phyloP scores from a whole-genome alignment of 345 rosid species.

The Mangifera indica region DNA sequence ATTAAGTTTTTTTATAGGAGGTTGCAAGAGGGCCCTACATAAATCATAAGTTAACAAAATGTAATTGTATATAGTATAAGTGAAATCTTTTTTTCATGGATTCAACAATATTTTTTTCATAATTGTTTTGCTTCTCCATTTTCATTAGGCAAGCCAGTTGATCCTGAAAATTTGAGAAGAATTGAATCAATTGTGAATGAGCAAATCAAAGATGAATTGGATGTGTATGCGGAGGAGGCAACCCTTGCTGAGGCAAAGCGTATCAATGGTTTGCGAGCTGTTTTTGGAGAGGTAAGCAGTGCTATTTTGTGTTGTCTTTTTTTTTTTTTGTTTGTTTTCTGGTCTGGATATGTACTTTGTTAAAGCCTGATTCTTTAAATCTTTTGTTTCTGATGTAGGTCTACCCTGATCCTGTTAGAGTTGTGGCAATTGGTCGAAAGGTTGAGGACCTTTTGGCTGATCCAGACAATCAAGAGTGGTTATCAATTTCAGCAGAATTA shows the following conservation, averaged over 20 bases:
- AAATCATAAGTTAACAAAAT: neutral
- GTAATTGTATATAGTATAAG: neutral
- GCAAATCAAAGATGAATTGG: constrained; percentile 84
- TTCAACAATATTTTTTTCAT: neutral
- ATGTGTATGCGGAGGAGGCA: constrained; percentile 78
- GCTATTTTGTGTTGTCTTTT: constrained; percentile 10
- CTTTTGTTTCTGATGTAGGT: constrained; percentile 44
- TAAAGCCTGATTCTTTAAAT: neutral
- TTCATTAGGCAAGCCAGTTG: constrained; percentile 75
- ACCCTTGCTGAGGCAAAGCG: constrained; percentile 73
- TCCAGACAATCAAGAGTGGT: constrained; percentile 83
- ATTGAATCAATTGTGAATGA: constrained; percentile 86
- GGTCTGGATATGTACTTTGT: constrained; percentile 5
- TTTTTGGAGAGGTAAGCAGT: constrained; percentile 88
- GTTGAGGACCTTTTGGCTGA: constrained; percentile 83
- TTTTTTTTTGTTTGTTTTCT: constrained; percentile 11
- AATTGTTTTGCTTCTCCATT: constrained; percentile 18
- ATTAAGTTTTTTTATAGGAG: neutral
- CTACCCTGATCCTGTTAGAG: constrained; percentile 95
- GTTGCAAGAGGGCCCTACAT: neutral
- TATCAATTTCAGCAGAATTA: constrained; percentile 67
- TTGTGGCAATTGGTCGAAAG: constrained; percentile 72
- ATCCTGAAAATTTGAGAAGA: constrained; percentile 68
- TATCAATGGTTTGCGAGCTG: constrained; percentile 84
- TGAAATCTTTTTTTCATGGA: neutral